phyloP scores from a whole-genome alignment of 768 basidiomycete species.

The Tricholoma furcatifolium region DNA sequence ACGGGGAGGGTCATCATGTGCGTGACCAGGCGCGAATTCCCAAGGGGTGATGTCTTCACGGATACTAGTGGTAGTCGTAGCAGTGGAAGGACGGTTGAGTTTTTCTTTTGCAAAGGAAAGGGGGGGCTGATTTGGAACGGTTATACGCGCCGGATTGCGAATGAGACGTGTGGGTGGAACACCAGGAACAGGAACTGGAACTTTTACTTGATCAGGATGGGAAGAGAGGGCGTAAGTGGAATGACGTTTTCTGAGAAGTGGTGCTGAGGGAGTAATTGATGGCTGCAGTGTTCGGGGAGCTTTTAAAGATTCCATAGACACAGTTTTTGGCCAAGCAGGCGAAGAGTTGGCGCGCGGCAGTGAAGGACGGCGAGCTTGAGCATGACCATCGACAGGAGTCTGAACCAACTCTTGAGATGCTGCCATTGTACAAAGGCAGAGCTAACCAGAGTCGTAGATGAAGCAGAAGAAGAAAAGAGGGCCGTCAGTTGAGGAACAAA shows the following conservation, averaged over 20 bases:
- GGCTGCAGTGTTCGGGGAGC: conserved; percentile 4
- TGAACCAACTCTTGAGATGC: neutral
- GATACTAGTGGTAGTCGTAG: conserved; percentile 24
- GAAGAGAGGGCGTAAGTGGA: conserved; percentile 25
- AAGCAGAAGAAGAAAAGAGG: neutral
- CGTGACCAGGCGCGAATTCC: conserved; percentile 30
- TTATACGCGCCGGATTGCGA: conserved; percentile 30
- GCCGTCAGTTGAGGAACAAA: neutral
- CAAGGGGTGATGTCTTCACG: conserved; percentile 30
- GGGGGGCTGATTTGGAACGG: neutral
- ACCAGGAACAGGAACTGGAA: conserved; percentile 19
- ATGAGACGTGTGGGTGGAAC: conserved; percentile 29
- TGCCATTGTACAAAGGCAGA: neutral
- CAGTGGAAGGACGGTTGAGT: conserved; percentile 24
- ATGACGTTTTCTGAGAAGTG: conserved; percentile 31
- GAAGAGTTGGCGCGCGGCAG: conserved; percentile 18
- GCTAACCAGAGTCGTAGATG: neutral
- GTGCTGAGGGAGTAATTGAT: neutral
- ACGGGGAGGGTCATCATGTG: conserved; percentile 3
- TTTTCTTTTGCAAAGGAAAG: conserved; percentile 8
- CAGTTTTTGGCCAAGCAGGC: conserved; percentile 17
- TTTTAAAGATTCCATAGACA: conserved; percentile 21
- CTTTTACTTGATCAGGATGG: conserved; percentile 18
- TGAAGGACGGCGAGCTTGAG: conserved; percentile 8
- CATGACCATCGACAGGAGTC: conserved; percentile 4